Conservation (phyloP, 2,329 filamentous ascomycete species). For the Leptographium flavum region DNA sequence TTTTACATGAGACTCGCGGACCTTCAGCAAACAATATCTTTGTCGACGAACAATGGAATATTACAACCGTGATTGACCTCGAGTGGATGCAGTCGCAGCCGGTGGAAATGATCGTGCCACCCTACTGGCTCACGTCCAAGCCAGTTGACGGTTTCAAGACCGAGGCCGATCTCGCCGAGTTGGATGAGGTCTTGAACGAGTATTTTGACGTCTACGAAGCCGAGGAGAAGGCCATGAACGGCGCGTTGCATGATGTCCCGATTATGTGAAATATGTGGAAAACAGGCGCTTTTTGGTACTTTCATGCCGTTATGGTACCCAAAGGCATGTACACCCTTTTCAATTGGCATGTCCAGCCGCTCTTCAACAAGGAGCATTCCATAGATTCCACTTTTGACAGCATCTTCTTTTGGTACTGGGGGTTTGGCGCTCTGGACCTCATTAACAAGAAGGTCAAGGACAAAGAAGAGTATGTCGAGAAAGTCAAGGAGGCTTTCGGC, state of each 20-base stretch:
- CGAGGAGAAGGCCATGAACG: not conserved
- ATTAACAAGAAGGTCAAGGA: not conserved
- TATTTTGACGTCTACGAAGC: not conserved
- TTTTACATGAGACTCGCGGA: slow-evolving; percentile 15
- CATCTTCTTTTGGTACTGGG: not conserved
- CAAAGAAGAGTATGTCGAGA: not conserved
- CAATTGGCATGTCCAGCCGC: not conserved
- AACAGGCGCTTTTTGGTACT: not conserved
- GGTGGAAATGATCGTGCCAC: not conserved
- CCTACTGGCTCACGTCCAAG: not conserved
- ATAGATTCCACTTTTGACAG: not conserved
- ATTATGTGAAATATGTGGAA: not conserved
- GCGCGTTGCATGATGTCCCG: not conserved
- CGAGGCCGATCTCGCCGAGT: not conserved
- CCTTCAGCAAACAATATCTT: slow-evolving; percentile 17
- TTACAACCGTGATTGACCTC: not conserved
- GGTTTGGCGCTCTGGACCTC: not conserved
- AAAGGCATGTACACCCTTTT: not conserved
- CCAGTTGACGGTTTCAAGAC: not conserved
- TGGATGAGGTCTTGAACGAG: not conserved
- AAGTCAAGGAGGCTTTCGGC: not conserved
- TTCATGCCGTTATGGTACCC: not conserved
- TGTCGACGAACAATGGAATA: slow-evolving; percentile 8
- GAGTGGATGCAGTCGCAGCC: not conserved
- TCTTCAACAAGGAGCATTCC: not conserved